These are phyloP conservation scores for Tricholoma matsutake DNA, from an alignment of 768 basidiomycete species.

Conservation along the genomic window DNA sequence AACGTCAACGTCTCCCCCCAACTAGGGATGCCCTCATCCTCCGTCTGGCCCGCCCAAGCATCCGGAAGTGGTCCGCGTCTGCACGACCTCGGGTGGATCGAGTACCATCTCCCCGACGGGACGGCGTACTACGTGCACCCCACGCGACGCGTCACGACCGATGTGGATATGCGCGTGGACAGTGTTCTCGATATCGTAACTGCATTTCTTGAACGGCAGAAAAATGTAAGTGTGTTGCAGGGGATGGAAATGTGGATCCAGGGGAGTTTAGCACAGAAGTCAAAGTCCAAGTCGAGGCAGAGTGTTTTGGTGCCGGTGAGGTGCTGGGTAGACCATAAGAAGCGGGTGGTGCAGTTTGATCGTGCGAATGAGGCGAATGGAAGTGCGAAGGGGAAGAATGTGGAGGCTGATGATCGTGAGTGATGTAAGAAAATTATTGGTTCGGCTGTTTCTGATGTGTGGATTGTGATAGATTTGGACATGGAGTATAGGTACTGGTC, in stretches of 20 bases:
- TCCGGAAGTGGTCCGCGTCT: conserved; percentile 30
- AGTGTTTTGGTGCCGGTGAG: conserved; percentile 34
- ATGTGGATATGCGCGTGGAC: conserved; percentile 59
- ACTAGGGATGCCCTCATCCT: conserved; percentile 15
- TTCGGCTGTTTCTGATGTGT: neutral
- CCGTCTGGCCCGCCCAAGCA: conserved; percentile 18
- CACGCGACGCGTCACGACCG: conserved; percentile 60
- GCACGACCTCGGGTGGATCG: conserved; percentile 68
- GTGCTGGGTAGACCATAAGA: conserved; percentile 67
- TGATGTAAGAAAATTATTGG: conserved; percentile 11
- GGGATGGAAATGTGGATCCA: conserved; percentile 64
- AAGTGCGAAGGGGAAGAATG: conserved; percentile 24
- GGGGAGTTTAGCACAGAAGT: conserved; percentile 30
- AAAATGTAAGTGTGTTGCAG: conserved; percentile 27
- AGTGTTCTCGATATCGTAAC: conserved; percentile 48
- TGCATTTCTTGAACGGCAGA: conserved; percentile 40
- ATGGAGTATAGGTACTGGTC: conserved; percentile 81
- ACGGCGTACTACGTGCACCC: conserved; percentile 69
- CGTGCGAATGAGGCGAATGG: conserved; percentile 31
- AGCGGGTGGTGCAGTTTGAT: conserved; percentile 48
- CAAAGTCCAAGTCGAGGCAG: conserved; percentile 12
- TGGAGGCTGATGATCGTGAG: conserved; percentile 43
- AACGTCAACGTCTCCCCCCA: conserved; percentile 23
- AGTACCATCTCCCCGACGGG: conserved; percentile 73
- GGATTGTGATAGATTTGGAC: conserved; percentile 53